Evolutionary conservation across 1,139 yeast genomes (phyloP).

Genomic region (Pichia sp.): DNA sequence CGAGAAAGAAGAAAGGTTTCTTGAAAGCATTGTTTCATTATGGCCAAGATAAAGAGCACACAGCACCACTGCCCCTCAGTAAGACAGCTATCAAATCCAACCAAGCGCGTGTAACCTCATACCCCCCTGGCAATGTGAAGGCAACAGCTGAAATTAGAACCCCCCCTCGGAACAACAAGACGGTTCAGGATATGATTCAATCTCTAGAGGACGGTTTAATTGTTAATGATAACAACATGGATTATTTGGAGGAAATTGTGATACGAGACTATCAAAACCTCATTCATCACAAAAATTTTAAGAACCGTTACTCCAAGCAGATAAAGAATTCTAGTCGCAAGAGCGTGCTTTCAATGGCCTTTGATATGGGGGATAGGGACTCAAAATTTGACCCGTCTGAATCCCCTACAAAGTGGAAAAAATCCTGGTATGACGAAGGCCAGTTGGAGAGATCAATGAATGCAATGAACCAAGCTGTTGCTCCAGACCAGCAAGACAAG

Average conservation of each 20-base stretch:
- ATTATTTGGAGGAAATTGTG: slow-evolving; percentile 71
- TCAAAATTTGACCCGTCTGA: slow-evolving; percentile 13
- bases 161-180: too few relatives aligned
- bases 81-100: too few relatives aligned
- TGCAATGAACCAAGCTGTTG: too few relatives aligned
- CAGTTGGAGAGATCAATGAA: slow-evolving; percentile 6
- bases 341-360: slow-evolving; percentile 19
- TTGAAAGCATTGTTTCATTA: slow-evolving; percentile 9
- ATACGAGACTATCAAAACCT: slow-evolving; percentile 56
- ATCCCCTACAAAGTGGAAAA: slow-evolving; percentile 17
- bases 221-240: slow-evolving; percentile 45
- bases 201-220: slow-evolving; percentile 23
- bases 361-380: slow-evolving; percentile 13
- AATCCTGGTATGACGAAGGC: slow-evolving; percentile 2
- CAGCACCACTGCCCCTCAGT: too few relatives aligned
- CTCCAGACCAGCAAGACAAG: slow-evolving; percentile 3
- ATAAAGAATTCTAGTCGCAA: slow-evolving; percentile 16
- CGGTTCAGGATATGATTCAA: slow-evolving; percentile 1
- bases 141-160: too few relatives aligned
- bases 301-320: slow-evolving; percentile 19
- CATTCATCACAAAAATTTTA: slow-evolving; percentile 13
- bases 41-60: too few relatives aligned
- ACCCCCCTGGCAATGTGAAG: too few relatives aligned
- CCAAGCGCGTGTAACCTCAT: too few relatives aligned
- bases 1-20: slow-evolving; percentile 9